Conservation (phyloP, 352 stramenopile species). For the Phytophthora chlamydospora region DNA sequence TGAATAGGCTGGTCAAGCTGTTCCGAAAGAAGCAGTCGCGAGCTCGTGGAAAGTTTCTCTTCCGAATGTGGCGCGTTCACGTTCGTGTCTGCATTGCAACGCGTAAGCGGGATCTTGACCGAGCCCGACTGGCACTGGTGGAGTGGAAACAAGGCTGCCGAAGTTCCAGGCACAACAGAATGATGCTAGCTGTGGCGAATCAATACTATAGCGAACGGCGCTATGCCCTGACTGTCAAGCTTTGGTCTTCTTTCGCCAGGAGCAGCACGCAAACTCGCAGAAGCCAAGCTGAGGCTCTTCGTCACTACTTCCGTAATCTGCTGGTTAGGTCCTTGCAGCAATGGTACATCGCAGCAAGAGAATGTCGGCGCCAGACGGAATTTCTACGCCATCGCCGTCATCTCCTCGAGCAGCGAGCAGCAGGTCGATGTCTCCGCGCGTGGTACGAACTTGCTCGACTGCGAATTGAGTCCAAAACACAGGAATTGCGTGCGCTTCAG, state of each 20-base stretch:
- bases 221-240: constrained; percentile 20
- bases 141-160: constrained; percentile 24
- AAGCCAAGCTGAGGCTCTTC: constrained; percentile 27
- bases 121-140: constrained; percentile 11
- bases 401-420: constrained; percentile 5
- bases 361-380: constrained; percentile 16
- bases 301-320: constrained; percentile 34
- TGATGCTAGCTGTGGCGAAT: constrained; percentile 2
- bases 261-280: constrained; percentile 1
- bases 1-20: constrained; percentile 44
- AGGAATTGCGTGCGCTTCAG: constrained; percentile 16
- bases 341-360: constrained; percentile 37
- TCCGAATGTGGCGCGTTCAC: constrained; percentile 28
- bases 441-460: constrained; percentile 10
- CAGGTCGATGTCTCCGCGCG: constrained; percentile 9
- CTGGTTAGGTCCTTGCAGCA: constrained; percentile 26
- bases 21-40: constrained; percentile 48
- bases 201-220: constrained; percentile 29
- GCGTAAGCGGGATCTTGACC: constrained; percentile 13
- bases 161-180: constrained; percentile 7
- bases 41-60: constrained; percentile 8
- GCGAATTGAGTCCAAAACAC: constrained; percentile 4
- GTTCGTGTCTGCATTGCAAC: constrained; percentile 9
- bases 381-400: constrained; percentile 23
- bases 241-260: constrained; percentile 15